These are phyloP conservation scores for Fusarium proliferatum DNA, from an alignment of 2,329 filamentous ascomycete species.

Conservation along the genomic window DNA sequence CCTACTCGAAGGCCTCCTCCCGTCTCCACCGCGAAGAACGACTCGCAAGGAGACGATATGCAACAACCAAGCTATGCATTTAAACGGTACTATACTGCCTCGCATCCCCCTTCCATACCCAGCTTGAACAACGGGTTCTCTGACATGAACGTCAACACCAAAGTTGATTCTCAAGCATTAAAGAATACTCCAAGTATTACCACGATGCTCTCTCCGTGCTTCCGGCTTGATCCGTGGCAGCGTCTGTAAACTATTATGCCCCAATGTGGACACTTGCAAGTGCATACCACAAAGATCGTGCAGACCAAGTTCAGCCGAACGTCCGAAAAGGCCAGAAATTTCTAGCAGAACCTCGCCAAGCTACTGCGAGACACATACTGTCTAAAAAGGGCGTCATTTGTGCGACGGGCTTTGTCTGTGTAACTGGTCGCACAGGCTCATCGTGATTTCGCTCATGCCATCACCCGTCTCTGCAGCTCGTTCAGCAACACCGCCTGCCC, in stretches of 20 bases:
- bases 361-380: not conserved
- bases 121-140: not conserved
- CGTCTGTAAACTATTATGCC: not conserved
- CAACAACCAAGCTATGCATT: conserved; percentile 28
- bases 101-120: not conserved
- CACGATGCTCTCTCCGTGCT: not conserved
- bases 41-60: conserved; percentile 18
- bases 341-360: not conserved
- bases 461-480: conserved; percentile 33
- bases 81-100: not conserved
- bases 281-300: not conserved
- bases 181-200: not conserved
- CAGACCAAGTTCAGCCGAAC: not conserved
- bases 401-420: conserved; percentile 1
- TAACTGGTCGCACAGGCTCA: conserved; percentile 27
- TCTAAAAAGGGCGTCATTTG: conserved; percentile 6
- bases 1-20: conserved; percentile 26
- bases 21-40: conserved; percentile 3
- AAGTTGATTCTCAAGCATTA: not conserved
- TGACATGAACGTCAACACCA: not conserved
- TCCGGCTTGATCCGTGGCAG: not conserved
- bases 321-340: not conserved
- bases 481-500: not conserved
- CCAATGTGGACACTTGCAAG: not conserved
- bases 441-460: conserved; percentile 36